Evolutionary conservation across 192 early-diverging fungal species (phyloP), one percentile per base, ranked within the genome.

Genomic region (Podochytrium sp.): DNA sequence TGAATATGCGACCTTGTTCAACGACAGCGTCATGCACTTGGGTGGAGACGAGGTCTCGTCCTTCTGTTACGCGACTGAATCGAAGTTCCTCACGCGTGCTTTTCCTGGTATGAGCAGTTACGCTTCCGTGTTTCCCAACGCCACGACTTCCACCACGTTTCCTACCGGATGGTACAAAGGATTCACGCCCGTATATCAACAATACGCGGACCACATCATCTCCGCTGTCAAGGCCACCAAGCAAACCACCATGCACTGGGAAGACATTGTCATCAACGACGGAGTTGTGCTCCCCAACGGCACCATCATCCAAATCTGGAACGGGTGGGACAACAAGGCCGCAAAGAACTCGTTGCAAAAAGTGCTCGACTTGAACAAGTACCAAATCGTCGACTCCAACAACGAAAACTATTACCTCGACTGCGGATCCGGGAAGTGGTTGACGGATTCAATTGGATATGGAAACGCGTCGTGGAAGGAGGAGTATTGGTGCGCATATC

Each of bases 21-120:
- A 80, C 1, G 93, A 97, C 77, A 73, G 78, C 1, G 82, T 82
- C 55, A 84, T 91, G 69, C 93, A 97, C 69, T 79, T 90, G 43
- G 95, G 95, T 16, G 35, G 35, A 18, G 78, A 79, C 58, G 78
- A 79, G 55, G 66, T 79, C 37, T 60, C 69, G 37, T 53, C 33
- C 2, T 30, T 43, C 23, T 72, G 65, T 49, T 76, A 42, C 53
- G 62, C 53, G 14, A 23, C n/a, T 56, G 29, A 29, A 25, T 7
- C 16, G 53, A 25, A 56, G 53, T 56, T 25, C 29, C 14, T 27
- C 18, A 18, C 7, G 20, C 53, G 16, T 56, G 53, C 27, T 18
- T 56, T 56, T 56, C 53, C 53, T 10, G 53, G 27, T 10, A 10
- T 56, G 27, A 56, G 20, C 53, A 56, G 0, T 27, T 56, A 23